Evolutionary conservation across 352 stramenopile genomes (phyloP), one percentile per base, ranked within the genome.

Genomic region (Pythium phragmitis): DNA sequence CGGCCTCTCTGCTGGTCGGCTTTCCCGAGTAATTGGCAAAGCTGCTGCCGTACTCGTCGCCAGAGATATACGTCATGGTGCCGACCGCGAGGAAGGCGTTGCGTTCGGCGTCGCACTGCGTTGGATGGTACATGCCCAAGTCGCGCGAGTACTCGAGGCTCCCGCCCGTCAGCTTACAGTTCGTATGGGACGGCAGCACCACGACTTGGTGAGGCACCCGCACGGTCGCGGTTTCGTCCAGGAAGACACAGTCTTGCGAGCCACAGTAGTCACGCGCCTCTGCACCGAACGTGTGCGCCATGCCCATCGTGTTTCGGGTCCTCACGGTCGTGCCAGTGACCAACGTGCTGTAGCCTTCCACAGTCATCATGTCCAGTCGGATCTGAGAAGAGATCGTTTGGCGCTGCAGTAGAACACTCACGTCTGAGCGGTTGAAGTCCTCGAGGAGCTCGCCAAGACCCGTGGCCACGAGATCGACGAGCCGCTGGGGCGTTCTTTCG

Each of bases 51-150:
- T 71, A 84, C 7, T 70, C 57, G n/a, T 79, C 72, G n/a, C 68
- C 76, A 3, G 63, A 42, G 53, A 84, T 76, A 61, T 75, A 76
- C 45, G 75, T 78, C 7, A 65, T 68, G 41, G 77, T 70, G 14
- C 69, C 66, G 41, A 78, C 79, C 4, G 78, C 12, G n/a, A 84
- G 65, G 4, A 71, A 65, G 23, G 68, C 45, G 47, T 81, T 70
- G 0, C 39, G 37, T 4, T 72, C 11, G 17, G 65, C 62, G 2
- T 42, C 33, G 23, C 76, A 84, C 7, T 71, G 28, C 2, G 39
- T 63, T 3, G 72, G 73, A 47, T 67, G 78, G 59, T 70, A 84
- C 9, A 68, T 68, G 4, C 59, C 63, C 43, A 76, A 74, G 49
- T 82, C 75, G 51, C 52, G 58, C 45, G 63, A 63, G 68, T 80